A percentile compares a stretch with the other conserved stretches of the same genome.
These are phyloP conservation scores for Brassica rapa DNA, from an alignment of 345 rosid species.

Conservation along the genomic window DNA sequence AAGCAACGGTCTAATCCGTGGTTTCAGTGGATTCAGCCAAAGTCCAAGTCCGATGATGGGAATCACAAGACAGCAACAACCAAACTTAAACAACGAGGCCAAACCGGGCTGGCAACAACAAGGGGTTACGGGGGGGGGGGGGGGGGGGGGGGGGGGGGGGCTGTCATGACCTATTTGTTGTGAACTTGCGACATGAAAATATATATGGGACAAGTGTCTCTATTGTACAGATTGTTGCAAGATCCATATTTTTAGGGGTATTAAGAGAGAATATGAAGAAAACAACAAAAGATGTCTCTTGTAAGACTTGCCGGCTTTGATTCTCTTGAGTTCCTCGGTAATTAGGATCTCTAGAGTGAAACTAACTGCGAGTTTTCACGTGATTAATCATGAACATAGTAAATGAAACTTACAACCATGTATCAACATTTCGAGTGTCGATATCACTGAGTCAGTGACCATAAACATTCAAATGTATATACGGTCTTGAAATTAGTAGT, in stretches of 20 bases:
- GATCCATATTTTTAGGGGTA: constrained; percentile 32
- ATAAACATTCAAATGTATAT: not conserved
- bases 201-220: constrained; percentile 36
- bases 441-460: not conserved
- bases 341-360: not conserved
- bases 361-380: not conserved
- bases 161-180: constrained; percentile 33
- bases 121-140: constrained; percentile 19
- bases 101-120: constrained; percentile 27
- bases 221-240: constrained; percentile 41
- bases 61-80: constrained; percentile 36
- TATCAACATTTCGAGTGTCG: not conserved
- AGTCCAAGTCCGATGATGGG: constrained; percentile 37
- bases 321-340: not conserved
- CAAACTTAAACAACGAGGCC: constrained; percentile 17
- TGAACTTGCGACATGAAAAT: constrained; percentile 28
- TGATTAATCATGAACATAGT: too few relatives aligned
- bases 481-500: too few relatives aligned
- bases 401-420: not conserved
- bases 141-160: constrained; percentile 26
- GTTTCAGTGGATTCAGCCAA: constrained; percentile 34
- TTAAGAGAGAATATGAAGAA: not conserved
- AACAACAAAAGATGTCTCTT: not conserved
- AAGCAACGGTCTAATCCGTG: constrained; percentile 27
- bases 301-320: not conserved